Evolutionary conservation across 2,329 filamentous ascomycete species (phyloP), one percentile per base, ranked within the genome.

Genomic region (Dissoconium aciculare): DNA sequence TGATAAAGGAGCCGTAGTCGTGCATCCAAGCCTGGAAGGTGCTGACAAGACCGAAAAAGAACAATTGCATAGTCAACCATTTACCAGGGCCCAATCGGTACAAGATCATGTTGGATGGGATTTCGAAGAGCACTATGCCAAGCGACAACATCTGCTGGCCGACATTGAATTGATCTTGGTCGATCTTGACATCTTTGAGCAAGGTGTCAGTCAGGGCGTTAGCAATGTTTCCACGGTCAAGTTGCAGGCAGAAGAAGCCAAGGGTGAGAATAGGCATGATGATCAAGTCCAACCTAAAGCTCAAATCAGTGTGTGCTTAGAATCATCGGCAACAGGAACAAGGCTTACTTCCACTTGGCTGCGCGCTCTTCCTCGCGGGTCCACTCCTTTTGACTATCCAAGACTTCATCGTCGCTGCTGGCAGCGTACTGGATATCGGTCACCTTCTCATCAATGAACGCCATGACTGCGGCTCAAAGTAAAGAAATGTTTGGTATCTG

Each of bases 21-120:
- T 49, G 51, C 31, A 57, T 52, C 31, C 55, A 60, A 0, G 56
- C 54, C 31, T 59, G 57, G 32, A 60, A 59, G 1, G 54, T 54
- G 12, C 53, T 54, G 8, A 59, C 55, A 11, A 52, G 41, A 8
- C 56, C 56, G 27, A 49, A 51, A 21, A 46, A 36, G 34, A 60
- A 43, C 23, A 60, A 52, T 31, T 59, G 56, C 1, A 44, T 36
- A 0, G 51, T 54, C 12, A 59, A 46, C 57, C 56, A 59, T 11
- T 54, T 40, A 9, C 49, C 46, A 2, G 57, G 57, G 6, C 57
- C 50, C n/a, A 52, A 41, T 8, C 49, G 43, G 31, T 53, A 53
- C 3, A 53, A 35, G 17, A 52, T 40, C 44, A 50, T 47, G 35
- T 52, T 51, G 29, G 39, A 41, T 0, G 47, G 47, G 4, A 50